Percentiles rank a stretch among this genome's conserved stretches.
Evolutionary conservation across 371 early-diverging fungal genomes (phyloP).

Genomic region (Mucor irregularis): DNA sequence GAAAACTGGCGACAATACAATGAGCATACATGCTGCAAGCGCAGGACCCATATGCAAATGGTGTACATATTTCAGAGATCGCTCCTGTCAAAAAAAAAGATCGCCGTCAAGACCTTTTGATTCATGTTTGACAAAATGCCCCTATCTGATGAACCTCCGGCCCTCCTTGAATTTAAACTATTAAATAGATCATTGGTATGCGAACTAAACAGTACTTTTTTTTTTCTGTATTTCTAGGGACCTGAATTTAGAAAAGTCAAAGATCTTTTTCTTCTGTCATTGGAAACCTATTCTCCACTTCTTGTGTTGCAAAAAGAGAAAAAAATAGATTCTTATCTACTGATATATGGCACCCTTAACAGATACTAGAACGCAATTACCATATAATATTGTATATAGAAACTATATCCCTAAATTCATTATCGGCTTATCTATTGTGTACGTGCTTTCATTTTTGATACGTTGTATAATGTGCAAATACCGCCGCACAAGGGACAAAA

Average conservation of each 20-base stretch:
- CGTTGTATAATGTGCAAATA: background rate
- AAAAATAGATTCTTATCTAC: too few relatives aligned
- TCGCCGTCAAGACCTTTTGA: background rate
- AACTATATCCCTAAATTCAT: constrained; percentile 5
- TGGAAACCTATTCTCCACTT: too few relatives aligned
- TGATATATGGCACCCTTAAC: background rate
- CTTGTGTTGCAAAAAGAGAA: background rate
- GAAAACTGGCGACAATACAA: background rate
- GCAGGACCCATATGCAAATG: too few relatives aligned
- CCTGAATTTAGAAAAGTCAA: background rate
- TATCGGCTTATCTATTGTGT: background rate
- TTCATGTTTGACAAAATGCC: background rate
- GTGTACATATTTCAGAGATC: too few relatives aligned
- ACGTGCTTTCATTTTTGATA: background rate
- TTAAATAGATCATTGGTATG: constrained; percentile 1
- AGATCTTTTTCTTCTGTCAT: background rate
- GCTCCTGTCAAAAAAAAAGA: background rate
- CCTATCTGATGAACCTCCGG: background rate
- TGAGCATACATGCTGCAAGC: too few relatives aligned
- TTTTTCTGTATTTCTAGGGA: background rate
- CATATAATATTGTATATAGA: constrained; percentile 7
- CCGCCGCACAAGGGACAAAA: background rate
- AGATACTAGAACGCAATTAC: background rate
- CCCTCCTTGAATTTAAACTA: background rate
- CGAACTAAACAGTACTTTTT: background rate